Base-by-base conservation (phyloP, 305 asterid genomes). In the Ilex paraguariensis region DNA sequence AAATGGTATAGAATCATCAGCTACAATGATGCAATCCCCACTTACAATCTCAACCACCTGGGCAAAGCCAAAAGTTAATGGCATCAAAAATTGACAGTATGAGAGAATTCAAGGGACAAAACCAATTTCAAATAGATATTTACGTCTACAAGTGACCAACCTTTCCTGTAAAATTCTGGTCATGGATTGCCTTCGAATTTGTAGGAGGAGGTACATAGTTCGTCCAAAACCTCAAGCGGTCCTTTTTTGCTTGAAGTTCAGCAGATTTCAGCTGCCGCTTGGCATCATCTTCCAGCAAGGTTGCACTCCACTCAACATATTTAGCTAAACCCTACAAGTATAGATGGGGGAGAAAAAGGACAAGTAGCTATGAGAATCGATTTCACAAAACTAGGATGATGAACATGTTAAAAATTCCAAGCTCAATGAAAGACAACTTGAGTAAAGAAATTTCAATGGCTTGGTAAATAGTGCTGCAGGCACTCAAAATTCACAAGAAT, bases 1-100 rank as follows among this genome's bases (percentile, higher is more conserved):
- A 69, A 83, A 87, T 57, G 96, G 91, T 75, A 91, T 66, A 14
- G 99, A 82, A 65, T 91, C 97, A 74, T 94, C 97, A 42, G 94
- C 96, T 66, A 91, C 93, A 71, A 94, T 54, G 59, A 94, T 45
- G 71, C 99, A 94, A 72, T 94, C 99, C 9, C 86, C 96, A 66
- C 98, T 91, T 31, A 73, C 97, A 69, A 94, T 87, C 84, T 94
- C 99, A 72, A 94, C 79, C 36, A 91, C 99, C 99, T 94, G 83
- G 59, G 68, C 5, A 70, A 59, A 63, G 59, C 66, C 45, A 45
- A 74, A 63, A 45, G 13, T 21, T 61, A 45, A 65, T 31, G 62
- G 48, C 49, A 63, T 13, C 57, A 66, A 57, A 33, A 36, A 63
- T 50, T 17, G 15, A 30, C 42, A 31, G 36, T 54, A 2, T 58